Evolutionary conservation across 371 early-diverging fungal genomes (phyloP).

Genomic region (Entomophthora muscae): DNA sequence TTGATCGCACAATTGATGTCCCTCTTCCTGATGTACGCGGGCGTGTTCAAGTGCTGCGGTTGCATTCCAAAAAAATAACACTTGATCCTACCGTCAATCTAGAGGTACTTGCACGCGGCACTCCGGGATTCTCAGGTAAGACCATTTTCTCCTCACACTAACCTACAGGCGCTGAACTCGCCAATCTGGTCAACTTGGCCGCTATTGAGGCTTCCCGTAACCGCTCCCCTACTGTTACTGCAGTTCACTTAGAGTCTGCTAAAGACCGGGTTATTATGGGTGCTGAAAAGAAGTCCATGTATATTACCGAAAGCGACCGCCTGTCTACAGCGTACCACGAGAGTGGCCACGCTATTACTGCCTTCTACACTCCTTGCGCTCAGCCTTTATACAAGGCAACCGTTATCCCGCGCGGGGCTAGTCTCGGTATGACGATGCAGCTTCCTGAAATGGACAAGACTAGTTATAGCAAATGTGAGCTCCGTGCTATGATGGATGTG

Average conservation of each 20-base stretch:
- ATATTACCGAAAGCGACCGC: constrained; percentile 75
- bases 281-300: constrained; percentile 78
- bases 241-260: constrained; percentile 81
- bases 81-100: constrained; percentile 48
- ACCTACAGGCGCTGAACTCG: constrained; percentile 74
- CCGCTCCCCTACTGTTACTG: constrained; percentile 39
- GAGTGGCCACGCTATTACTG: constrained; percentile 93
- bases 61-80: constrained; percentile 65
- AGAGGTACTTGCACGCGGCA: constrained; percentile 77
- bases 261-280: constrained; percentile 97
- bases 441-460: constrained; percentile 89
- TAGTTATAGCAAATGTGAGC: constrained; percentile 64
- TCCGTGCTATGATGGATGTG: constrained; percentile 80
- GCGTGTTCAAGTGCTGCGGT: constrained; percentile 79
- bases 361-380: constrained; percentile 86
- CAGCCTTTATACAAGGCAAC: constrained; percentile 97
- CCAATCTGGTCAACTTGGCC: constrained; percentile 87
- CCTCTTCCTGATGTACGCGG: constrained; percentile 92
- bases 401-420: constrained; percentile 88
- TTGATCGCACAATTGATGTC: constrained; percentile 92
- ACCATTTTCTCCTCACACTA: too few relatives aligned
- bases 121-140: constrained; percentile 81
- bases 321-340: constrained; percentile 92
- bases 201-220: constrained; percentile 85
- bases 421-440: constrained; percentile 84